Evolutionary conservation across 1,284 basidiomycete genomes (phyloP).

Genomic region (Boletellus sp.): DNA sequence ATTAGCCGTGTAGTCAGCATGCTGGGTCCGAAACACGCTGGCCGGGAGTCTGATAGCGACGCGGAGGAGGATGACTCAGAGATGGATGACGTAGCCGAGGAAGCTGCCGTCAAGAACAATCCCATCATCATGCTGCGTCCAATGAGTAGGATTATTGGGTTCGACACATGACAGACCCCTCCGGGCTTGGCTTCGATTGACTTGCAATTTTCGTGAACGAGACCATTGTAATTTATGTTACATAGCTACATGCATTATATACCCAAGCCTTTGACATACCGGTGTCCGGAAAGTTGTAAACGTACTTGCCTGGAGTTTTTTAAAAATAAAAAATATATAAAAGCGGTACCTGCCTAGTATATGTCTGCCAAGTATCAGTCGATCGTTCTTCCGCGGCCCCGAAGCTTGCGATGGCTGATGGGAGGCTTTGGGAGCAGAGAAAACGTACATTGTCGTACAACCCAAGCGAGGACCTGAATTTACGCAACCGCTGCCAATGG

Average conservation of each 20-base stretch:
- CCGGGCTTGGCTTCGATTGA: neutral
- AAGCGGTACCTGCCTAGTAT: neutral
- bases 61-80: constrained; percentile 54
- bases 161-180: constrained; percentile 32
- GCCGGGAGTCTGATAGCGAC: constrained; percentile 56
- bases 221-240: constrained; percentile 27
- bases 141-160: constrained; percentile 59
- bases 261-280: neutral
- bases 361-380: neutral
- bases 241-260: constrained; percentile 10
- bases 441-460: constrained; percentile 6
- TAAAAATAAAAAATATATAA: no score
- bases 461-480: no score
- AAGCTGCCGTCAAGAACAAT: constrained; percentile 38
- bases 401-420: constrained; percentile 4
- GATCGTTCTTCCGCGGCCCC: neutral
- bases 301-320: no score
- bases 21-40: constrained; percentile 49
- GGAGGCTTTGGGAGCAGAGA: neutral
- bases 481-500: no score
- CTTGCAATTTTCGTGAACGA: neutral
- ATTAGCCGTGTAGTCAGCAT: constrained; percentile 54
- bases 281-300: no score
- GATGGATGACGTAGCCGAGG: constrained; percentile 39
- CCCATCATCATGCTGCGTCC: constrained; percentile 59